Evolutionary conservation across 2,329 filamentous ascomycete genomes (phyloP), one percentile per base, ranked within the genome.

Genomic region (Orbilia quercus): DNA sequence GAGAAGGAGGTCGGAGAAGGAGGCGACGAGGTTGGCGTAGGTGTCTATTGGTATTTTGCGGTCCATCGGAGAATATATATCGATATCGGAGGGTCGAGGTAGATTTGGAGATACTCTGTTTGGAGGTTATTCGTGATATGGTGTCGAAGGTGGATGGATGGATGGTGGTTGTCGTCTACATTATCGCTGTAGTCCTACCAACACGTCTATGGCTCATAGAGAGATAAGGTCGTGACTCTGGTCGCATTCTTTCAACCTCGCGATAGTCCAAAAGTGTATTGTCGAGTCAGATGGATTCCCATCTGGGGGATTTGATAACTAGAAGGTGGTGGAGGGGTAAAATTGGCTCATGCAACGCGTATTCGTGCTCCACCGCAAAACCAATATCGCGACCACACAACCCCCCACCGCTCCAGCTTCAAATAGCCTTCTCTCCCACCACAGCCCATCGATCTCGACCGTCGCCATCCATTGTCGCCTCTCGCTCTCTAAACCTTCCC

Each of bases 1-100:
- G 73, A 89, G 91, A 64, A 96, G 86, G 82, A 96, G 96, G 78
- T 89, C 87, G 74, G 86, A 87, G 81, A 96, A 93, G 57, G 88
- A 86, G 66, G 84, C 82, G 75, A 93, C 85, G 76, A 93, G 86
- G 58, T 72, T 72, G 59, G 67, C 59, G 34, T 72, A 72, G 31
- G 51, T 72, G 59, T 72, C 67, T 38, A 72, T 72, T n/a, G 57
- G 44, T 7, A 55, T 48, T 31, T 47, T 9, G 83, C 80, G 80
- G 84, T 78, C 82, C 87, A 82, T 57, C 25, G 34, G 2, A 6
- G 31, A 6, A 34, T 34, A 12, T 34, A 6, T 34, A 12, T 6
- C 6, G 31, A 34, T 16, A n/a, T 16, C 9, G 38, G 38, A 42
- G 38, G n/a, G 9, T 42, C 38, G n/a, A n/a, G n/a, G n/a, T n/a